These are phyloP conservation scores for Parietichytrium sp. DNA, from an alignment of 108 stramenopile species.

Conservation along the genomic window DNA sequence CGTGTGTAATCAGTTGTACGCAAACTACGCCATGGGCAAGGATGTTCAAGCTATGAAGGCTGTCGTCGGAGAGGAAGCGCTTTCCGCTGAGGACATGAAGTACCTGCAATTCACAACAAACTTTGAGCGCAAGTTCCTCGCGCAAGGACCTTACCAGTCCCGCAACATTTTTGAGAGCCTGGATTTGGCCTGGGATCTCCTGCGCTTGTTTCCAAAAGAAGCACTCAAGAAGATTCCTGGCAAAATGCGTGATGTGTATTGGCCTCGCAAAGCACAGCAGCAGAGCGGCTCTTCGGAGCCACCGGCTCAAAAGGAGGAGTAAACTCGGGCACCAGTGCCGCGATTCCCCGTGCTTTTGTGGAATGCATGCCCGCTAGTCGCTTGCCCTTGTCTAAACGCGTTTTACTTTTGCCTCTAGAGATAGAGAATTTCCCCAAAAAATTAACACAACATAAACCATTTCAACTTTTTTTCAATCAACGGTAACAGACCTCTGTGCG, in stretches of 20 bases:
- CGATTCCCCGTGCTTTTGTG: too few species aligned
- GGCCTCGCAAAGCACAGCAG: slow-evolving; percentile 33
- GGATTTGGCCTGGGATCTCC: slow-evolving; percentile 96
- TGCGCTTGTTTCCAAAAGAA: slow-evolving; percentile 97
- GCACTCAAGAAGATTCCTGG: slow-evolving; percentile 99
- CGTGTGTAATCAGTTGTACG: slow-evolving; percentile 99
- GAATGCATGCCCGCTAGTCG: too few species aligned
- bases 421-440: too few species aligned
- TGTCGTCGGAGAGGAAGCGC: slow-evolving; percentile 99
- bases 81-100: slow-evolving; percentile 97
- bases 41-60: slow-evolving; percentile 99
- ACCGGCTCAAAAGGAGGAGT: slow-evolving; percentile 16
- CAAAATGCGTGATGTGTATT: slow-evolving; percentile 64
- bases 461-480: too few species aligned
- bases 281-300: slow-evolving; percentile 19
- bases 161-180: slow-evolving; percentile 97
- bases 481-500: too few species aligned
- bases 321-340: too few species aligned
- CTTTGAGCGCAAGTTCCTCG: slow-evolving; percentile 95
- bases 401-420: too few species aligned
- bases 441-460: too few species aligned
- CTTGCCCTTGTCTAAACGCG: too few species aligned
- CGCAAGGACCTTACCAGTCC: slow-evolving; percentile 96
- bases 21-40: slow-evolving; percentile 98
- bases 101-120: slow-evolving; percentile 97